Conservation (phyloP, 495 filamentous ascomycete genomes). For the Hypoxylon trugodes region DNA sequence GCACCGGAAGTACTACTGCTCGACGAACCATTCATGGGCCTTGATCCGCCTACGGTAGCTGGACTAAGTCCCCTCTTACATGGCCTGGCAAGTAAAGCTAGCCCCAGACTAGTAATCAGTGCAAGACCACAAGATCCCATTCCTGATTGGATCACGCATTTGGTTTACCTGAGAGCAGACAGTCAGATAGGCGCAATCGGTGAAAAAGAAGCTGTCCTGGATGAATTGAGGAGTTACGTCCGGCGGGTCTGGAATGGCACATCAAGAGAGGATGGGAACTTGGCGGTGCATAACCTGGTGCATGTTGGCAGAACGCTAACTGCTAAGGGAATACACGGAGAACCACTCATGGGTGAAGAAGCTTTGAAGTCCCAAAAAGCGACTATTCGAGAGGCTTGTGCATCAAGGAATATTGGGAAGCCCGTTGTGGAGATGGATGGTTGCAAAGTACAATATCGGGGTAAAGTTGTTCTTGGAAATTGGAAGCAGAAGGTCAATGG, state of each 20-base stretch:
- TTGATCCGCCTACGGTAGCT: slow-evolving; percentile 81
- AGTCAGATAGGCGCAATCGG: slow-evolving; percentile 67
- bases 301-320: slow-evolving; percentile 61
- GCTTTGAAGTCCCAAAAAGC: slow-evolving; percentile 6
- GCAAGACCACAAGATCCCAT: slow-evolving; percentile 85
- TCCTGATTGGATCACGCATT: slow-evolving; percentile 89
- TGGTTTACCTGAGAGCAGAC: slow-evolving; percentile 71
- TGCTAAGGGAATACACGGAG: slow-evolving; percentile 52
- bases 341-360: slow-evolving; percentile 42
- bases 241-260: slow-evolving; percentile 47
- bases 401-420: slow-evolving; percentile 54
- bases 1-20: slow-evolving; percentile 83
- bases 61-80: slow-evolving; percentile 74
- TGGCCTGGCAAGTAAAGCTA: slow-evolving; percentile 66
- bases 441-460: slow-evolving; percentile 80
- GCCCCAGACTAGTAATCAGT: slow-evolving; percentile 77
- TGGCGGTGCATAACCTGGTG: slow-evolving; percentile 57
- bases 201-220: slow-evolving; percentile 60
- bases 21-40: slow-evolving; percentile 97
- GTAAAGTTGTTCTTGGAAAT: slow-evolving; percentile 76
- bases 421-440: slow-evolving; percentile 86
- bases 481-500: slow-evolving; percentile 71
- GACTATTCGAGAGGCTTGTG: background rate
- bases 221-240: slow-evolving; percentile 55
- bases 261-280: slow-evolving; percentile 44